Evolutionary conservation across 352 stramenopile species (phyloP), one percentile per base, ranked within the genome.

Genomic region (Globisporangium canariense): DNA sequence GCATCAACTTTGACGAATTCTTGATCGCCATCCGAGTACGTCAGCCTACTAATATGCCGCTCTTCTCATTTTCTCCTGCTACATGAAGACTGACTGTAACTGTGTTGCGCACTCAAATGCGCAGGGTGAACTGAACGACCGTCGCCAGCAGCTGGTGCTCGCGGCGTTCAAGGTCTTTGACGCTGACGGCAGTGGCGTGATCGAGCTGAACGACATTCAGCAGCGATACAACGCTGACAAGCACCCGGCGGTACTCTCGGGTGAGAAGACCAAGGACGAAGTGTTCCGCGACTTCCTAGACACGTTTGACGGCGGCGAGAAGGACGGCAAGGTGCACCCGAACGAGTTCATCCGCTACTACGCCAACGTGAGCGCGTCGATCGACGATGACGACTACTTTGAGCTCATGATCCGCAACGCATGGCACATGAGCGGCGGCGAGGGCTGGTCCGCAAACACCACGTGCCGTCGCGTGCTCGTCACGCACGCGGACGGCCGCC

Each of bases 361-460:
- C 70, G 62, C 69, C 30, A 91, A 91, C 62, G 68, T 96, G 8
- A 89, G 76, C 34, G 79, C 76, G 7, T 76, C 66, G 22, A 82
- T 96, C 52, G 87, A 96, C 52, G 62, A 78, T 60, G 87, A 96
- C 69, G 79, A 94, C 49, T 96, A 96, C 64, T 96, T 95, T 65
- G 82, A 91, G 66, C 64, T 89, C 28, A 89, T 96, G 78, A 89
- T 95, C 60, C 78, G 81, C 30, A 94, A 94, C 58, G 79, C 82
- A 16, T 96, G 88, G 86, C 82, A 90, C 55, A 85, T 96, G 16
- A 81, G 75, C 1, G 88, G 87, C 14, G 88, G 87, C 14, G 60
- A 72, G 1, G 87, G 82, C 2, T 70, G 69, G 46, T 73, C 66
- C n/a, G 78, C 79, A n/a, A 93, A 90, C 73, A 80, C 73, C 10